A percentile compares a stretch with the other conserved stretches of the same genome.
Conservation (phyloP, 164 flowering plant species). For the Tinospora cordifolia region DNA sequence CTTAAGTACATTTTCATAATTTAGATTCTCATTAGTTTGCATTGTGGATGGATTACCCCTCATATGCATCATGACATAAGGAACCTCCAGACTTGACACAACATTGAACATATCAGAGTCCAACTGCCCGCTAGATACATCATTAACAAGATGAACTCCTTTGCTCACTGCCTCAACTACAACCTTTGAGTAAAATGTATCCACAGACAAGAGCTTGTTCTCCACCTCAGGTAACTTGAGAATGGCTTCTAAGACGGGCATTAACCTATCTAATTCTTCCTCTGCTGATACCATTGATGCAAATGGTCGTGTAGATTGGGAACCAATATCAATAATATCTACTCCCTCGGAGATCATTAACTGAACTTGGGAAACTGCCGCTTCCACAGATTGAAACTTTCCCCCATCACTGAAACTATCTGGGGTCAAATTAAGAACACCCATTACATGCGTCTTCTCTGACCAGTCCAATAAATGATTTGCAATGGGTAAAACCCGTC, state of each 20-base stretch:
- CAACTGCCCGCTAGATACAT: slow-evolving; percentile 75
- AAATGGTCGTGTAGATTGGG: slow-evolving; percentile 85
- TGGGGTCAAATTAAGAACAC: slow-evolving; percentile 78
- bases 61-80: slow-evolving; percentile 85
- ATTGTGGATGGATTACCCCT: slow-evolving; percentile 81
- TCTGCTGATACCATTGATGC: slow-evolving; percentile 58
- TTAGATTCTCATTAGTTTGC: slow-evolving; percentile 59
- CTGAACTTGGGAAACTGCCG: slow-evolving; percentile 65
- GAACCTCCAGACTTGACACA: slow-evolving; percentile 60
- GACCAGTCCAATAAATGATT: slow-evolving; percentile 81
- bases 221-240: slow-evolving; percentile 51
- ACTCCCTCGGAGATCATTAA: slow-evolving; percentile 73
- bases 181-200: slow-evolving; percentile 81
- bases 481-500: slow-evolving; percentile 67
- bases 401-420: slow-evolving; percentile 98
- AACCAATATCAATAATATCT: slow-evolving; percentile 88
- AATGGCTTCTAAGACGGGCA: slow-evolving; percentile 76
- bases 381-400: slow-evolving; percentile 49
- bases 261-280: slow-evolving; percentile 71
- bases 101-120: slow-evolving; percentile 58
- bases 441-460: slow-evolving; percentile 68
- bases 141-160: slow-evolving; percentile 80
- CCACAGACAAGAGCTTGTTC: slow-evolving; percentile 75
- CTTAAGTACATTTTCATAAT: slow-evolving; percentile 60
- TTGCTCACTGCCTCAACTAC: slow-evolving; percentile 66